These are phyloP conservation scores for Komagataella ulmi DNA, from an alignment of 805 yeast species.

Conservation along the genomic window DNA sequence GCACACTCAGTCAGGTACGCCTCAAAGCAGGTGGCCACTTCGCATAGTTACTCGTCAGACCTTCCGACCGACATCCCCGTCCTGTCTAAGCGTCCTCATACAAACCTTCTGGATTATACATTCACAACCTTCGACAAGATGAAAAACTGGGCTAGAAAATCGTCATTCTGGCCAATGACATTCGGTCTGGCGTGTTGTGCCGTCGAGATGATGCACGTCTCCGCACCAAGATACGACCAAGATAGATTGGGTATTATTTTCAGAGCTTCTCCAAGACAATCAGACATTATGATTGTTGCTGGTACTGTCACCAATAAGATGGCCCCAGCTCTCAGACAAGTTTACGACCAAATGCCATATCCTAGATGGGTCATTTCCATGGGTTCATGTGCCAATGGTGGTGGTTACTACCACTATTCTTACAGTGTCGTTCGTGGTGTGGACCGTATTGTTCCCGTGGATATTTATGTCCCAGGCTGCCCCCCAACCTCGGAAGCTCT, in stretches of 20 bases:
- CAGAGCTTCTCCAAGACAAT: constrained; percentile 89
- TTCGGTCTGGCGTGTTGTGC: constrained; percentile 91
- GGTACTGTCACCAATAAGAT: constrained; percentile 85
- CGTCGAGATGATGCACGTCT: constrained; percentile 90
- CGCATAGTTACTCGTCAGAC: constrained; percentile 20
- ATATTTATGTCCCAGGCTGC: constrained; percentile 85
- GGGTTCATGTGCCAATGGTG: constrained; percentile 94
- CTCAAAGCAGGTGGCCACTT: neutral
- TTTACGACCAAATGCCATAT: constrained; percentile 88
- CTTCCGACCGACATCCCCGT: constrained; percentile 61
- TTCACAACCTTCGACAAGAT: constrained; percentile 70
- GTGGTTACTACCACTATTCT: constrained; percentile 85
- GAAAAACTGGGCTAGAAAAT: constrained; percentile 85
- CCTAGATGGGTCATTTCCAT: constrained; percentile 91
- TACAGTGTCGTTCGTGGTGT: constrained; percentile 85
- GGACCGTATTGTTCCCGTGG: constrained; percentile 80
- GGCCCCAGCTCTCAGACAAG: constrained; percentile 91
- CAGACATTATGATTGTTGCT: constrained; percentile 86
- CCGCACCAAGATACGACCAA: constrained; percentile 85
- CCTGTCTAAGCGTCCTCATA: constrained; percentile 47
- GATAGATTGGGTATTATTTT: constrained; percentile 86
- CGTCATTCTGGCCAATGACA: constrained; percentile 89
- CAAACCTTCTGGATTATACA: constrained; percentile 63
- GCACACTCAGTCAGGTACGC: neutral
- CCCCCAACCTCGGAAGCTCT: constrained; percentile 88